Conservation (phyloP, 2,329 filamentous ascomycete species). For the Ciborinia camelliae region DNA sequence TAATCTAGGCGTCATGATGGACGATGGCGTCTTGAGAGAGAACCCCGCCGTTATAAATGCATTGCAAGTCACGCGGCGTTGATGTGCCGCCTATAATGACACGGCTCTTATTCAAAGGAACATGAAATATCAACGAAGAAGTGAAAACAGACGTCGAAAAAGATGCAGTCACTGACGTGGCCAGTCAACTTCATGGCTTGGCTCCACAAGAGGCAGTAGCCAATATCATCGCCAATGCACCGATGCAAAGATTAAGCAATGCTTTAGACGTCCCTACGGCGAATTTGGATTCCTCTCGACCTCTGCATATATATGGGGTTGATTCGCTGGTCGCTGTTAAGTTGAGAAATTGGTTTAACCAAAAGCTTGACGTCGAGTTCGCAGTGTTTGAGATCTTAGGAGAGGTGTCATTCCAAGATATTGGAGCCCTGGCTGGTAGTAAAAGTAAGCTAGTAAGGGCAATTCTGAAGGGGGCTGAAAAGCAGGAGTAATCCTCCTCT, state of each 20-base stretch:
- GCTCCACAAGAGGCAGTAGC: neutral
- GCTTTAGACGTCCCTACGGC: conserved; percentile 45
- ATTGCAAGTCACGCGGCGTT: neutral
- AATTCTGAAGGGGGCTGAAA: neutral
- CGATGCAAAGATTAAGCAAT: conserved; percentile 42
- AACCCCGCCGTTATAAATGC: conserved; percentile 24
- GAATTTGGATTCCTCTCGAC: conserved; percentile 40
- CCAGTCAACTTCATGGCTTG: neutral
- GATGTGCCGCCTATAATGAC: neutral
- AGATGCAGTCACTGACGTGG: neutral
- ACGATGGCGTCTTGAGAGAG: conserved; percentile 28
- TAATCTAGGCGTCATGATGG: conserved; percentile 23
- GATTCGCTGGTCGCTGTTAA: conserved; percentile 53
- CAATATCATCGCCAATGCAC: conserved; percentile 18
- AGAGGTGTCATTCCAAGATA: neutral
- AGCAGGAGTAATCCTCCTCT: neutral
- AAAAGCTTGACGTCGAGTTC: conserved; percentile 43
- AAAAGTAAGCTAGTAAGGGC: neutral
- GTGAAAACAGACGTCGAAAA: neutral
- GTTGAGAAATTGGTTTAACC: conserved; percentile 49
- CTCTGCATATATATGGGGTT: conserved; percentile 45
- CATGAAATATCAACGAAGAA: neutral
- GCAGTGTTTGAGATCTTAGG: conserved; percentile 24
- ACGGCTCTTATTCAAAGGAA: neutral
- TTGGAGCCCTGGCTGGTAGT: neutral